Conservation (phyloP, 176 grass and related monocot genomes). For the Lolium multiflorum region DNA sequence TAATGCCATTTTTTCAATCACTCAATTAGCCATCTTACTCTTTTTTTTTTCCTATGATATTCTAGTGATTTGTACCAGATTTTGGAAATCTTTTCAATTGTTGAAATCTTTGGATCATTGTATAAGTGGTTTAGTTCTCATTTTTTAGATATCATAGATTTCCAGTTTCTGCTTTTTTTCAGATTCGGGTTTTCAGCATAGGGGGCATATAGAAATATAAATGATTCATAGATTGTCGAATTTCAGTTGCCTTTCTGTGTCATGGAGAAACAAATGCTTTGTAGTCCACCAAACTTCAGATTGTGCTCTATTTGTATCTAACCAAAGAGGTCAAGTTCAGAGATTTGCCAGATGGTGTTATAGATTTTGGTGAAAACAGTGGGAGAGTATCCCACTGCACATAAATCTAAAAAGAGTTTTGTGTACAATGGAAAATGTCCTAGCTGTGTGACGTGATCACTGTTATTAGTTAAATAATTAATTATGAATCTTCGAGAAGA, state of each 20-base stretch:
- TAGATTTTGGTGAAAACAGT: not conserved
- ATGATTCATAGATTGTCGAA: too few species aligned
- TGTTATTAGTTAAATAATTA: not conserved
- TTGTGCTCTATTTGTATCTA: too few species aligned
- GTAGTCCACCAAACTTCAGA: too few species aligned
- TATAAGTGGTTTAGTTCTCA: too few species aligned
- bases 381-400: not conserved
- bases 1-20: not conserved
- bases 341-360: not conserved
- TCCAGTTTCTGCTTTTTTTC: too few species aligned
- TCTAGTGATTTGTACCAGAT: not conserved
- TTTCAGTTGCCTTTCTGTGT: too few species aligned
- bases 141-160: too few species aligned
- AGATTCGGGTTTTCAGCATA: too few species aligned
- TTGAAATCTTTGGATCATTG: too few species aligned
- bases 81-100: not conserved
- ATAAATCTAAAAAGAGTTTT: not conserved
- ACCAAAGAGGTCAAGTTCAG: not conserved
- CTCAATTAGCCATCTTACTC: not conserved
- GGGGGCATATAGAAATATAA: too few species aligned
- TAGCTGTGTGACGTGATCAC: not conserved
- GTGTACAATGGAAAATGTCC: not conserved
- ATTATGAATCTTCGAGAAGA: not conserved
- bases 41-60: not conserved
- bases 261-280: too few species aligned